Conservation (phyloP, 306 rosid genomes). For the Crataegus laevigata region DNA sequence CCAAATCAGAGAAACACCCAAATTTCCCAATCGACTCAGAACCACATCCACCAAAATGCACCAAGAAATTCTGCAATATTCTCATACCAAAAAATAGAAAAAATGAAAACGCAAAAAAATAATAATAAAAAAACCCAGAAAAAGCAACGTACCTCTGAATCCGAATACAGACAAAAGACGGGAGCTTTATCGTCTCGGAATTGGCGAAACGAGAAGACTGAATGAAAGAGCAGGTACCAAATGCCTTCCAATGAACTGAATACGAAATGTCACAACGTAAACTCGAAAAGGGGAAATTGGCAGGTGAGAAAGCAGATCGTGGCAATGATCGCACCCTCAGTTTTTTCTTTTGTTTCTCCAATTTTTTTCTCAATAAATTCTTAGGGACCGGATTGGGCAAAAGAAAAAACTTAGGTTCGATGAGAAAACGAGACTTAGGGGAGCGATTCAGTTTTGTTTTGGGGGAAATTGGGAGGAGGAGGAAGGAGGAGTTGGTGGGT, state of each 20-base stretch:
- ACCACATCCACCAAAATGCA: conserved; percentile 18
- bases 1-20: neutral
- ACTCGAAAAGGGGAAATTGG: neutral
- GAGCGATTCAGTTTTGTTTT: neutral
- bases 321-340: neutral
- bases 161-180: conserved; percentile 5
- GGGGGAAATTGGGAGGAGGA: neutral
- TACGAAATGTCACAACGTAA: conserved; percentile 23
- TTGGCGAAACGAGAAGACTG: conserved; percentile 14
- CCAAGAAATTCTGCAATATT: neutral
- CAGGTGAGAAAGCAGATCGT: conserved; percentile 3
- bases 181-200: conserved; percentile 36
- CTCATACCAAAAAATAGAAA: neutral
- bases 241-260: conserved; percentile 30
- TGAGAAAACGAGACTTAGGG: neutral
- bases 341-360: neutral
- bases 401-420: conserved; percentile 6
- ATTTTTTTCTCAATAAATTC: neutral
- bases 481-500: neutral
- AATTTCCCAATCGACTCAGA: neutral
- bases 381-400: conserved; percentile 10
- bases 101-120: neutral
- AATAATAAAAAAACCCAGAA: neutral
- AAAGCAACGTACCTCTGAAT: neutral
- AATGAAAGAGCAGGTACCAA: conserved; percentile 14